A percentile compares a stretch with the other conserved stretches of the same genome.
These are phyloP conservation scores for Solanum infundibuliforme DNA, from an alignment of 257 asterid genomes.

Conservation along the genomic window DNA sequence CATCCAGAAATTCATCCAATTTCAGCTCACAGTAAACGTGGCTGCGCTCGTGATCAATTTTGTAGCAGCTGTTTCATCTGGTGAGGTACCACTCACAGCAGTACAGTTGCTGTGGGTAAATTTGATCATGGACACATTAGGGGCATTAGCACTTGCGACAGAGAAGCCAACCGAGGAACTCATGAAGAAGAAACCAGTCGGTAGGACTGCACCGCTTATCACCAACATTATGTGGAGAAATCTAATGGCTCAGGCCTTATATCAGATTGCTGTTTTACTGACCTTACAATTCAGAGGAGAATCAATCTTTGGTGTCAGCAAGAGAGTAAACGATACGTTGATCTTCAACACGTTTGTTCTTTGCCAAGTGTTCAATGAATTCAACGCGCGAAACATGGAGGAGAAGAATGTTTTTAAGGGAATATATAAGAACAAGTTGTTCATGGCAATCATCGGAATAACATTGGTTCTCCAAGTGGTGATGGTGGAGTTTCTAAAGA, in stretches of 20 bases:
- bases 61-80: constrained; percentile 50
- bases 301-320: constrained; percentile 9
- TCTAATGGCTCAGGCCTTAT: constrained; percentile 31
- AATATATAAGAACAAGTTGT: constrained; percentile 18
- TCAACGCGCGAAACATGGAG: constrained; percentile 17
- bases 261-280: constrained; percentile 22
- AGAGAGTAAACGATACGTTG: constrained; percentile 20
- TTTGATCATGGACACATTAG: constrained; percentile 37
- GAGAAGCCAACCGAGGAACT: constrained; percentile 35
- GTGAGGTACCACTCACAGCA: constrained; percentile 63
- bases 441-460: constrained; percentile 19
- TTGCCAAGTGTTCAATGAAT: constrained; percentile 22
- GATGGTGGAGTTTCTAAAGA: constrained; percentile 25
- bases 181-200: constrained; percentile 29
- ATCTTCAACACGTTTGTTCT: constrained; percentile 19
- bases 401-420: constrained; percentile 22
- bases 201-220: constrained; percentile 26
- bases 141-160: constrained; percentile 40
- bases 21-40: constrained; percentile 49
- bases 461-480: constrained; percentile 21
- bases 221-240: constrained; percentile 42
- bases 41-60: constrained; percentile 45
- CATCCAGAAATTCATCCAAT: constrained; percentile 66
- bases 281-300: constrained; percentile 31
- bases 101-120: constrained; percentile 48